These are phyloP conservation scores for Eucalyptus microcorys DNA, from an alignment of 345 rosid species.

Conservation along the genomic window DNA sequence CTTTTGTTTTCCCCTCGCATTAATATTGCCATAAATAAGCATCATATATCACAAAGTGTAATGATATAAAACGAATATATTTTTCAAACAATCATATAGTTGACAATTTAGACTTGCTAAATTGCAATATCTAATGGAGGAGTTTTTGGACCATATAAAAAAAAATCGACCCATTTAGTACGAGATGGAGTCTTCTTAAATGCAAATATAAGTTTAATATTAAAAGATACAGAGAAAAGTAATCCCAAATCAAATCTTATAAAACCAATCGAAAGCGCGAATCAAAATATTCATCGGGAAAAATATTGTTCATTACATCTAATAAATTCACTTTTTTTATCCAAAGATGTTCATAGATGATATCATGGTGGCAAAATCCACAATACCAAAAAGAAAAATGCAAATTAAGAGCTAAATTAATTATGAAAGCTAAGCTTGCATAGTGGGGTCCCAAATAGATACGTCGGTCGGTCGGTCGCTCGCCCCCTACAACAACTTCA, in stretches of 20 bases:
- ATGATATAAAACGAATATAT: background rate
- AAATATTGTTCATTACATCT: background rate
- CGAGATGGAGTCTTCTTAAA: background rate
- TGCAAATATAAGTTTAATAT: background rate
- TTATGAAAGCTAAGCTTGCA: background rate
- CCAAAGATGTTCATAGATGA: background rate
- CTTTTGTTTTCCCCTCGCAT: background rate
- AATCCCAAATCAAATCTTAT: background rate
- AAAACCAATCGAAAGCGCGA: accelerated
- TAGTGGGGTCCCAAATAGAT: background rate
- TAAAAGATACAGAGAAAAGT: background rate
- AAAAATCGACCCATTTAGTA: background rate
- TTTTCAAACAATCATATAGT: background rate
- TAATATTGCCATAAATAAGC: background rate
- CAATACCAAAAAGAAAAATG: background rate
- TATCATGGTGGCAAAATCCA: background rate
- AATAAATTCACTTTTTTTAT: accelerated
- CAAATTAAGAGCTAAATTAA: background rate
- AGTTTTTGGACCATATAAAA: background rate
- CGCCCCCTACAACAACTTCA: background rate
- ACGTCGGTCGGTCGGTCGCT: background rate
- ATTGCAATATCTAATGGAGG: background rate
- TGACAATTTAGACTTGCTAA: background rate
- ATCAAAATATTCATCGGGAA: accelerated
- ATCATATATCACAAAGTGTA: background rate